These are phyloP conservation scores for Vickermania spadyakhi DNA, from an alignment of 208 protist species.

Conservation along the genomic window DNA sequence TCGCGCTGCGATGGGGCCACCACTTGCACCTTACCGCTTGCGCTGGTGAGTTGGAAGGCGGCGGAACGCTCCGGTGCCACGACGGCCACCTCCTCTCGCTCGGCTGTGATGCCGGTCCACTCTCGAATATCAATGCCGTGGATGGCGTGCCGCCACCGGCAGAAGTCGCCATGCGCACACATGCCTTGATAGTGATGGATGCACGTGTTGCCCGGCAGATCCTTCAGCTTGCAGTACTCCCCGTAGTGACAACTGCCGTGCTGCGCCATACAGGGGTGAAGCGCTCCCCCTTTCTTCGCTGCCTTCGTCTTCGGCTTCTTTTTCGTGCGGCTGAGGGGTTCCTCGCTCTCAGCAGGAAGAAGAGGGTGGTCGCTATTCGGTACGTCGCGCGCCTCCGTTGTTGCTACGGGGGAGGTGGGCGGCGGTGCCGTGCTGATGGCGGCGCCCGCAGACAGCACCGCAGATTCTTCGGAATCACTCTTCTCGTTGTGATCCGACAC, in stretches of 20 bases:
- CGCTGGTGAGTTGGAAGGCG: neutral
- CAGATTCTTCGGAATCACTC: too few species aligned
- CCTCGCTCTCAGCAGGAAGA: too few species aligned
- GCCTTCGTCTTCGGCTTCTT: too few species aligned
- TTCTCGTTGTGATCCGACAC: too few species aligned
- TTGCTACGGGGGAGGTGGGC: too few species aligned
- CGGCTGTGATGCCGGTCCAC: neutral
- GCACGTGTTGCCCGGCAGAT: conserved; percentile 5
- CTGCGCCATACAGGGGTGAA: conserved; percentile 8
- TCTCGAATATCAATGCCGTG: conserved; percentile 4
- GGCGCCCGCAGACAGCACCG: too few species aligned
- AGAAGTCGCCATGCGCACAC: neutral
- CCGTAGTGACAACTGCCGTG: conserved; percentile 5
- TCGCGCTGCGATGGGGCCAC: neutral
- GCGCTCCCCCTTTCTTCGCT: neutral
- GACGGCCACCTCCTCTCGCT: neutral
- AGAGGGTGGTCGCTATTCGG: too few species aligned
- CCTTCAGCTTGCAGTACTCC: conserved; percentile 1
- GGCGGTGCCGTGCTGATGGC: too few species aligned
- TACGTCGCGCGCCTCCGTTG: too few species aligned
- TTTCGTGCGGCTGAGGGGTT: too few species aligned
- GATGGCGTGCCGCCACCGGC: conserved; percentile 3
- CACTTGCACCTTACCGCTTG: neutral
- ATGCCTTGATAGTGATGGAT: conserved; percentile 2
- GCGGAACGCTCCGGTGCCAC: neutral